Conservation (phyloP, 345 rosid genomes). For the Mallotus nudiflorus region DNA sequence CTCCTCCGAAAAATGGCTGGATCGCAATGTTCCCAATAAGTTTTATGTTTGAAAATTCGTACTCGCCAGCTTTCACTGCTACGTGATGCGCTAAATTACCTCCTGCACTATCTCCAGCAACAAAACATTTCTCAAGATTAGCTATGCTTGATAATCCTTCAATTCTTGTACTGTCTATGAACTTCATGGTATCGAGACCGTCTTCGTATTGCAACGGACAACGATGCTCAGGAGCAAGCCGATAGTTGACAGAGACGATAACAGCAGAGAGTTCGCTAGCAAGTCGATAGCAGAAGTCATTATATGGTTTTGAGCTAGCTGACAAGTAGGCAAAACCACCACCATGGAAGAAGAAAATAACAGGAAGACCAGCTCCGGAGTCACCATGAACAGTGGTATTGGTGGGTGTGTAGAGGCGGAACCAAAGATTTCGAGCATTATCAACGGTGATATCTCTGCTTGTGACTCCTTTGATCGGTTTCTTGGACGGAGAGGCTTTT, state of each 20-base stretch:
- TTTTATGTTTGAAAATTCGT: neutral
- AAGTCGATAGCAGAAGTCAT: constrained; percentile 25
- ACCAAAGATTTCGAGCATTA: constrained; percentile 29
- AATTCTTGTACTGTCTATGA: neutral
- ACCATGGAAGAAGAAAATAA: constrained; percentile 41
- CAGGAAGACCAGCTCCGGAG: constrained; percentile 16
- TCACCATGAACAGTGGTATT: neutral
- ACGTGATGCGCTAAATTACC: constrained; percentile 21
- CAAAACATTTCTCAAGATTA: constrained; percentile 7
- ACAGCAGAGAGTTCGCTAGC: constrained; percentile 16
- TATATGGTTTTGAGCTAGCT: constrained; percentile 22
- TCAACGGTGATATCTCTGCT: constrained; percentile 28
- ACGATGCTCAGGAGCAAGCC: constrained; percentile 37
- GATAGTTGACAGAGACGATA: constrained; percentile 35
- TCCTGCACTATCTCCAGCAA: constrained; percentile 23
- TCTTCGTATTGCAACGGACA: constrained; percentile 37
- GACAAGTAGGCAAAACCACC: constrained; percentile 37
- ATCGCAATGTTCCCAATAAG: neutral
- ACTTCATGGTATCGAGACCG: constrained; percentile 22
- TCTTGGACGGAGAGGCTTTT: neutral
- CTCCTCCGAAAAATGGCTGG: constrained; percentile 26
- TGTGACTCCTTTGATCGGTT: constrained; percentile 7
- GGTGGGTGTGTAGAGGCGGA: constrained; percentile 34
- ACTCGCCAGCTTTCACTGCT: neutral
- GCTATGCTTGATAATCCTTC: neutral